These are phyloP conservation scores for Pythium phragmitis DNA, from an alignment of 352 stramenopile species.

Conservation along the genomic window DNA sequence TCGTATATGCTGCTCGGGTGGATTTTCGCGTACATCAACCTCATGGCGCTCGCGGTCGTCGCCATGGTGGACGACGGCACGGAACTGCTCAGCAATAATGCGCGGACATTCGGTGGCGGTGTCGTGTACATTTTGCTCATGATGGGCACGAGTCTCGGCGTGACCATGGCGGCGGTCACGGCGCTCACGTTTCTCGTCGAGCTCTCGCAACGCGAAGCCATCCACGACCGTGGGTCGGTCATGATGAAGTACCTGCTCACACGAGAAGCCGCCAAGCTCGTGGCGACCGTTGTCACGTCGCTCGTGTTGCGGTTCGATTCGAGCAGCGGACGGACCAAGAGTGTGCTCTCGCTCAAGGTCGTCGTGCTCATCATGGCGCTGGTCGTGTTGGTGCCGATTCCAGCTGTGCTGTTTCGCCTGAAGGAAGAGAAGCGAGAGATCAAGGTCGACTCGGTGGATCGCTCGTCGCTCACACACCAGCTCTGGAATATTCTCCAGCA, in stretches of 20 bases:
- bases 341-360: constrained; percentile 61
- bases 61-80: constrained; percentile 53
- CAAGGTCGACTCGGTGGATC: constrained; percentile 68
- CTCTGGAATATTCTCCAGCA: constrained; percentile 78
- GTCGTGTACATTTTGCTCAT: constrained; percentile 72
- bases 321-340: constrained; percentile 32
- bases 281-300: constrained; percentile 30
- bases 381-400: constrained; percentile 61
- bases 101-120: constrained; percentile 53
- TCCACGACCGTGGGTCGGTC: constrained; percentile 65
- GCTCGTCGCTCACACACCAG: constrained; percentile 52
- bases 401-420: constrained; percentile 57
- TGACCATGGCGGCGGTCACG: constrained; percentile 56
- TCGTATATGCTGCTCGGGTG: constrained; percentile 76
- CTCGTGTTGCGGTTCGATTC: constrained; percentile 40
- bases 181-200: constrained; percentile 71
- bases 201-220: constrained; percentile 72
- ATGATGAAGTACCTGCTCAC: constrained; percentile 71
- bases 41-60: constrained; percentile 69
- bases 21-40: constrained; percentile 63
- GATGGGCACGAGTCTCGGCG: constrained; percentile 61
- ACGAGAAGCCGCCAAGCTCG: constrained; percentile 42
- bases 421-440: constrained; percentile 72
- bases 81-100: constrained; percentile 36
- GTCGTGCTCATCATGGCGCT: constrained; percentile 70